A percentile compares a stretch with the other conserved stretches of the same genome.
Evolutionary conservation across 1,284 basidiomycete species (phyloP).

Genomic region (Schizopora paradoxa): DNA sequence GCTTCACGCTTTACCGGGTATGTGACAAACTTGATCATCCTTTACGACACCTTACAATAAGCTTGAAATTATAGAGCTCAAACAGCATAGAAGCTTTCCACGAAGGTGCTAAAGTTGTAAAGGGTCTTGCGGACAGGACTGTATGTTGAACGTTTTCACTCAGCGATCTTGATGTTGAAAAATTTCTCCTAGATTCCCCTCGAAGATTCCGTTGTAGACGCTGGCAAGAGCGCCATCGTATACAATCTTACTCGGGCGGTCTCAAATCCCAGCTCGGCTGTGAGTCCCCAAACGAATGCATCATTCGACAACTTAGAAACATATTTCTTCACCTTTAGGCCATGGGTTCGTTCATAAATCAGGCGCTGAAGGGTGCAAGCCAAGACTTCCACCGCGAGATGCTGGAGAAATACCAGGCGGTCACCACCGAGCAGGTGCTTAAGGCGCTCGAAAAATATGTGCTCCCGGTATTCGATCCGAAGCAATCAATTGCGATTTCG

Average conservation of each 20-base stretch:
- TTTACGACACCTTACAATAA: conserved; percentile 8
- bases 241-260: conserved; percentile 78
- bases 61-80: conserved; percentile 69
- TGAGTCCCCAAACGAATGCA: conserved; percentile 33
- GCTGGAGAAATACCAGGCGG: conserved; percentile 71
- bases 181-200: conserved; percentile 61
- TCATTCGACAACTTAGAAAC: background rate
- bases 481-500: conserved; percentile 75
- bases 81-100: conserved; percentile 81
- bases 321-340: conserved; percentile 44
- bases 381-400: conserved; percentile 71
- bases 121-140: conserved; percentile 70
- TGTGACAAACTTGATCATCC: conserved; percentile 24
- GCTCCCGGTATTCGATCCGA: conserved; percentile 80
- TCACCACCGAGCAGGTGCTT: conserved; percentile 77
- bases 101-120: conserved; percentile 74
- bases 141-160: conserved; percentile 41
- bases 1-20: conserved; percentile 80
- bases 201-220: conserved; percentile 81
- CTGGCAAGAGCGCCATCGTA: conserved; percentile 89
- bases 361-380: conserved; percentile 76
- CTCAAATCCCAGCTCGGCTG: conserved; percentile 81
- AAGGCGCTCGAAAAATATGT: conserved; percentile 70
- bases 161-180: background rate
- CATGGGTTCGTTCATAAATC: conserved; percentile 76